These are phyloP conservation scores for Jaminaea rosea DNA, from an alignment of 1,284 basidiomycete species.

Conservation along the genomic window DNA sequence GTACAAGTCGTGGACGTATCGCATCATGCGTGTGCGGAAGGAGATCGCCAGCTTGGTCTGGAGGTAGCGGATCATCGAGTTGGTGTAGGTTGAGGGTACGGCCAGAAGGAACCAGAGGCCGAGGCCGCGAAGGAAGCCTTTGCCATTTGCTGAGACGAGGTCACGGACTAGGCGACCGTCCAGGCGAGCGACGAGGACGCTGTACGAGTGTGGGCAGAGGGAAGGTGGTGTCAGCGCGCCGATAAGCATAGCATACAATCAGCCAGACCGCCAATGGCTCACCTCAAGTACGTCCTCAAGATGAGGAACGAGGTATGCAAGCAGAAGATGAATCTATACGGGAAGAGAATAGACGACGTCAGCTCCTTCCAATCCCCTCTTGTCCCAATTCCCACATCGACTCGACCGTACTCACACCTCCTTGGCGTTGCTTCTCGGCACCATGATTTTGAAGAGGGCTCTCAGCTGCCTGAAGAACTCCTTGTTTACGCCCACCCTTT, in stretches of 20 bases:
- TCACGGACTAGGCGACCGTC: slow-evolving; percentile 85
- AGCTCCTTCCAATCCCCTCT: no score
- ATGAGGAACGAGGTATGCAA: slow-evolving; percentile 82
- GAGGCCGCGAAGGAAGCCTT: slow-evolving; percentile 73
- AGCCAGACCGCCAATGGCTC: neutral
- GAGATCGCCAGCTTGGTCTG: slow-evolving; percentile 80
- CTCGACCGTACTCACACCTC: no score
- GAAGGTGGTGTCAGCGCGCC: neutral
- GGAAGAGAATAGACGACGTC: no score
- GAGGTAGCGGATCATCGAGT: slow-evolving; percentile 86
- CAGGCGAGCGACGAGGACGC: slow-evolving; percentile 74
- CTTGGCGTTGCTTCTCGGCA: slow-evolving; percentile 49
- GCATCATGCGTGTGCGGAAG: slow-evolving; percentile 75
- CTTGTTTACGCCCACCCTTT: slow-evolving; percentile 57
- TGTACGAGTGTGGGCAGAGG: slow-evolving; percentile 53
- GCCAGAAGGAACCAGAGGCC: slow-evolving; percentile 83
- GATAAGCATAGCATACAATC: neutral
- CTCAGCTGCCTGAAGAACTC: slow-evolving; percentile 60
- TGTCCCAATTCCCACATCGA: no score
- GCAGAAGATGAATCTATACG: slow-evolving; percentile 64
- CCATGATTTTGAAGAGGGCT: slow-evolving; percentile 43
- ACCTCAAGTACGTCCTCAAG: slow-evolving; percentile 57
- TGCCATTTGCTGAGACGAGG: slow-evolving; percentile 74
- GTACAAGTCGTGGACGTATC: slow-evolving; percentile 88
- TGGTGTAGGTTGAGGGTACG: slow-evolving; percentile 87